Conservation (phyloP, 1,284 basidiomycete species). For the Moniliella sp. region DNA sequence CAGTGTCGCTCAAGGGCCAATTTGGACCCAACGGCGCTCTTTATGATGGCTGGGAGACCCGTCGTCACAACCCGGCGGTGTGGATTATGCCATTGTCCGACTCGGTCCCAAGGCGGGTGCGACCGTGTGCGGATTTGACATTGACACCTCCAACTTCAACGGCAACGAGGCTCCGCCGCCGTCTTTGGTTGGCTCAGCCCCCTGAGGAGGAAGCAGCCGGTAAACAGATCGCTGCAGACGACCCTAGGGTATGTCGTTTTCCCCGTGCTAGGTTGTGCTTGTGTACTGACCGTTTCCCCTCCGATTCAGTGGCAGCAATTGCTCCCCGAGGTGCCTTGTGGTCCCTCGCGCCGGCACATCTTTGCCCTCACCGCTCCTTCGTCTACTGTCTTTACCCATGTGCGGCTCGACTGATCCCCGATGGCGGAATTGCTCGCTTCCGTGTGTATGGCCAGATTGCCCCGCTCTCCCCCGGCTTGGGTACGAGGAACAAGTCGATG, state of each 20-base stretch:
- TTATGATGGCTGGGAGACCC: slow-evolving; percentile 80
- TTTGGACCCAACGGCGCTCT: slow-evolving; percentile 87
- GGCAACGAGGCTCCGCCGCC: slow-evolving; percentile 52
- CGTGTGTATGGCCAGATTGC: slow-evolving; percentile 29
- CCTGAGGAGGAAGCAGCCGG: slow-evolving; percentile 8
- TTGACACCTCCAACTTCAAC: slow-evolving; percentile 86
- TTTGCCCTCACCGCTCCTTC: slow-evolving; percentile 46
- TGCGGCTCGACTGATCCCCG: slow-evolving; percentile 84
- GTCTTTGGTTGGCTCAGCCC: slow-evolving; percentile 9
- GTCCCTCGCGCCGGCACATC: slow-evolving; percentile 63
- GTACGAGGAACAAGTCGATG: slow-evolving; percentile 31
- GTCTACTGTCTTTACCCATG: slow-evolving; percentile 45
- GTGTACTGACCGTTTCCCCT: background rate
- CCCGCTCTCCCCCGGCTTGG: slow-evolving; percentile 16
- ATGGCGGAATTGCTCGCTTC: slow-evolving; percentile 50
- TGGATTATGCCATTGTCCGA: slow-evolving; percentile 83
- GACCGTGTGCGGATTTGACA: slow-evolving; percentile 58
- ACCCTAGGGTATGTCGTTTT: slow-evolving; percentile 6
- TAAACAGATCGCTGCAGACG: slow-evolving; percentile 6
- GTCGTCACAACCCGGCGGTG: slow-evolving; percentile 50
- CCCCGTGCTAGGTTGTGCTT: background rate
- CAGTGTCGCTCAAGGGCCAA: slow-evolving; percentile 51
- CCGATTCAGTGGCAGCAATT: slow-evolving; percentile 17
- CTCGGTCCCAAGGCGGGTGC: slow-evolving; percentile 54
- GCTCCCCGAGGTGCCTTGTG: slow-evolving; percentile 33